A percentile compares a stretch with the other conserved stretches of the same genome.
Evolutionary conservation across 495 filamentous ascomycete species (phyloP).

Genomic region (Penicillium egyptiacum): DNA sequence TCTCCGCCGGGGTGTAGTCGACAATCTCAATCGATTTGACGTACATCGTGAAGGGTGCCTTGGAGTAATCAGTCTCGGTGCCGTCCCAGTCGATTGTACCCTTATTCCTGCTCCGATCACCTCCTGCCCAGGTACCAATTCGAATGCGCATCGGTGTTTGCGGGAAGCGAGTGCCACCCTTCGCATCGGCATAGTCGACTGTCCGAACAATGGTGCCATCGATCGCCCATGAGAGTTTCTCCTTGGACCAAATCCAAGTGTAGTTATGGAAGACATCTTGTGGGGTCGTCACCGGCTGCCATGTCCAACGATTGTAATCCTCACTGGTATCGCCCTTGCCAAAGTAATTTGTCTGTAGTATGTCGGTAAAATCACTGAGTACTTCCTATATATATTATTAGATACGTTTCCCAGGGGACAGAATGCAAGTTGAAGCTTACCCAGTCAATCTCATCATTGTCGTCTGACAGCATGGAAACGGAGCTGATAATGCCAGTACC

Average conservation of each 20-base stretch:
- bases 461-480: not conserved
- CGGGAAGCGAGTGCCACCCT: not conserved
- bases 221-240: not conserved
- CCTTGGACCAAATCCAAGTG: slow-evolving; percentile 2
- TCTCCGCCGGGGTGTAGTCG: not conserved
- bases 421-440: not conserved
- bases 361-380: not conserved
- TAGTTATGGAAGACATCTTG: not conserved
- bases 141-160: not conserved
- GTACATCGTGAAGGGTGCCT: slow-evolving; percentile 1
- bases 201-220: not conserved
- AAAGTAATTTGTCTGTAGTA: not conserved
- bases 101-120: not conserved
- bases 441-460: not conserved
- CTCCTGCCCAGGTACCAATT: not conserved
- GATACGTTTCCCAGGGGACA: too few relatives aligned
- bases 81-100: not conserved
- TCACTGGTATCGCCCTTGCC: not conserved
- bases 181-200: slow-evolving; percentile 1
- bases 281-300: not conserved
- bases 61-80: not conserved
- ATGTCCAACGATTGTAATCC: slow-evolving; percentile 1
- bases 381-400: not conserved
- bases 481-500: slow-evolving; percentile 3
- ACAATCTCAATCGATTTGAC: slow-evolving; percentile 3